Conservation (phyloP, 768 basidiomycete genomes). For the Mycena pura region DNA sequence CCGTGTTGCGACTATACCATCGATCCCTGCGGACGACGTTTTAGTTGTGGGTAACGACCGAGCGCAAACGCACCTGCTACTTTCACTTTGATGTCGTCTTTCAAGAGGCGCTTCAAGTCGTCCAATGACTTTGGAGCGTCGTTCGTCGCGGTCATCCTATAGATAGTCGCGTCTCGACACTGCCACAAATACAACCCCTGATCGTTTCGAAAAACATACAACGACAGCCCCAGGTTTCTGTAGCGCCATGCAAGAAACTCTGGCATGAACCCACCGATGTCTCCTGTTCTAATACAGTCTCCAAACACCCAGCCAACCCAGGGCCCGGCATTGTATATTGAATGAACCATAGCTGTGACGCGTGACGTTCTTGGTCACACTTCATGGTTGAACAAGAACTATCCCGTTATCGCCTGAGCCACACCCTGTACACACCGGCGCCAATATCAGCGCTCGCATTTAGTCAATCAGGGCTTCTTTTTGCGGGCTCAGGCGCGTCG, state of each 20-base stretch:
- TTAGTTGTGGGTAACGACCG: background rate
- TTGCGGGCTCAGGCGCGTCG: constrained; percentile 69
- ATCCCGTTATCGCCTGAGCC: constrained; percentile 17
- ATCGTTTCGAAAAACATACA: too few species aligned
- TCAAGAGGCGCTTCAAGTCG: constrained; percentile 62
- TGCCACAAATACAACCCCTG: too few species aligned
- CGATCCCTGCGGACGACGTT: constrained; percentile 49
- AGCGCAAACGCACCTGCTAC: constrained; percentile 76
- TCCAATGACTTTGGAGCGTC: constrained; percentile 54
- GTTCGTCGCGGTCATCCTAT: constrained; percentile 15
- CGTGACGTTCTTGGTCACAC: background rate
- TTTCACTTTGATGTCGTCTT: constrained; percentile 83
- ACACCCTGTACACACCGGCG: constrained; percentile 49
- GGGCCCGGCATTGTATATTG: too few species aligned
- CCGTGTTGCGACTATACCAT: constrained; percentile 55
- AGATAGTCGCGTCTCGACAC: too few species aligned
- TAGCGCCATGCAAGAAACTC: too few species aligned
- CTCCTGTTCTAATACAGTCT: too few species aligned
- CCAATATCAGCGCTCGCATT: constrained; percentile 62
- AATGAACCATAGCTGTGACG: too few species aligned
- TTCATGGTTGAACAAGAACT: constrained; percentile 18
- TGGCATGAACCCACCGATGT: too few species aligned
- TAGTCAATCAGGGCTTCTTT: constrained; percentile 54
- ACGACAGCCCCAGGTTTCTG: too few species aligned
- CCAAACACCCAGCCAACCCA: too few species aligned